Percentiles rank a stretch among this genome's conserved stretches.
Evolutionary conservation across 169 alveolate genomes (phyloP).

Genomic region (Plasmodium inui): DNA sequence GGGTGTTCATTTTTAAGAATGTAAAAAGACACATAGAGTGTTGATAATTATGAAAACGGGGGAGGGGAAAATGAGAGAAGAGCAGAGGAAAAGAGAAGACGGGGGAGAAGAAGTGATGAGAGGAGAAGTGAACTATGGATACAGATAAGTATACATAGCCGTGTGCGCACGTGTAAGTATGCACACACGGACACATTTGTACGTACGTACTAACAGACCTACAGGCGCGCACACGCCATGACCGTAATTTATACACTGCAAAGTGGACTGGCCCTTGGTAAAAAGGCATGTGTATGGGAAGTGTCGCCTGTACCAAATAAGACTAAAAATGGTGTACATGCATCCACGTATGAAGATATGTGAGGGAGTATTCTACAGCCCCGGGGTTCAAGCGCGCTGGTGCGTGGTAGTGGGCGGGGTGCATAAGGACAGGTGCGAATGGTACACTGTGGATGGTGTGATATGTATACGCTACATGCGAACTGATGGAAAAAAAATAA

Average conservation of each 20-base stretch:
- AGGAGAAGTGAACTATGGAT: not conserved
- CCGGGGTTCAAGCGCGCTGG: not conserved
- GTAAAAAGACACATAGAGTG: not conserved
- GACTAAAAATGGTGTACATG: slow-evolving; percentile 27
- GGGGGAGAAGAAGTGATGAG: not conserved
- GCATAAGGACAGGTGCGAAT: not conserved
- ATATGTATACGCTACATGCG: not conserved
- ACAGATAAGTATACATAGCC: not conserved
- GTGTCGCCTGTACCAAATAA: slow-evolving; percentile 19
- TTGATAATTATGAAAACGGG: not conserved
- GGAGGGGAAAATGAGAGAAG: not conserved
- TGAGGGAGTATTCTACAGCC: not conserved
- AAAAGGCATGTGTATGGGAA: slow-evolving; percentile 12
- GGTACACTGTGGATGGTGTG: not conserved
- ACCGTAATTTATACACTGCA: not conserved
- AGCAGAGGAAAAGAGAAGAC: not conserved
- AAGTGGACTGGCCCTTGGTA: not conserved
- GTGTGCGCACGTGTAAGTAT: not conserved
- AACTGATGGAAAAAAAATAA: not conserved
- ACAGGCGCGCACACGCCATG: not conserved
- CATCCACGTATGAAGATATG: slow-evolving; percentile 5
- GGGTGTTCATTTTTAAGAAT: not conserved
- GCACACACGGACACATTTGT: not conserved
- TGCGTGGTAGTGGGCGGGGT: not conserved
- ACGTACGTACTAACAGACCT: not conserved